These are phyloP conservation scores for Leptographium lundbergii DNA, from an alignment of 2,329 filamentous ascomycete species.

Conservation along the genomic window DNA sequence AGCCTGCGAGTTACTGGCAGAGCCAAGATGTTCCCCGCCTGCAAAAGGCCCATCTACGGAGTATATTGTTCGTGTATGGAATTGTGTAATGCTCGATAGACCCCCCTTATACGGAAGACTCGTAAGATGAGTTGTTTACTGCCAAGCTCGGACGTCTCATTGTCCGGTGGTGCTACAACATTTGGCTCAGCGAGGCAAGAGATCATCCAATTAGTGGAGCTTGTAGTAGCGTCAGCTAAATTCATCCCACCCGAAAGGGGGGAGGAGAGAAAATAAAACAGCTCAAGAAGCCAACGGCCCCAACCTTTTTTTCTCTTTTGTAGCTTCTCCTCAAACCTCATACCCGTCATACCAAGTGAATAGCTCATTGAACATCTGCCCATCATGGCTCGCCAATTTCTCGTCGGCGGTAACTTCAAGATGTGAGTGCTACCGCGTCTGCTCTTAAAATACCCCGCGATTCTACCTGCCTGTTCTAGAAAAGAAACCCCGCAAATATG, in stretches of 20 bases:
- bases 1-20: neutral
- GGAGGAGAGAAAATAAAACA: neutral
- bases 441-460: constrained; percentile 15
- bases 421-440: constrained; percentile 49
- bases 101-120: neutral
- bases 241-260: neutral
- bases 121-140: neutral
- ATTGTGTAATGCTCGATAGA: neutral
- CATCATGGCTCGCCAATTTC: constrained; percentile 91
- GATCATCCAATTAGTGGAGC: constrained; percentile 1
- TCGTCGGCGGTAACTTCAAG: constrained; percentile 99
- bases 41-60: neutral
- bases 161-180: neutral
- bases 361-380: constrained; percentile 16
- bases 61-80: neutral
- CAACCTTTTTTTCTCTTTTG: neutral
- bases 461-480: constrained; percentile 6
- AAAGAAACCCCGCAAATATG: constrained; percentile 12
- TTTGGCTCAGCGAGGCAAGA: neutral
- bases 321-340: neutral
- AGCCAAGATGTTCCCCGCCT: neutral
- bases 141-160: neutral
- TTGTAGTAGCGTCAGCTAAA: neutral
- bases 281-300: neutral
- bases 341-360: neutral